These are phyloP conservation scores for Geranomyces variabilis DNA, from an alignment of 192 early-diverging fungal genomes.

Conservation along the genomic window DNA sequence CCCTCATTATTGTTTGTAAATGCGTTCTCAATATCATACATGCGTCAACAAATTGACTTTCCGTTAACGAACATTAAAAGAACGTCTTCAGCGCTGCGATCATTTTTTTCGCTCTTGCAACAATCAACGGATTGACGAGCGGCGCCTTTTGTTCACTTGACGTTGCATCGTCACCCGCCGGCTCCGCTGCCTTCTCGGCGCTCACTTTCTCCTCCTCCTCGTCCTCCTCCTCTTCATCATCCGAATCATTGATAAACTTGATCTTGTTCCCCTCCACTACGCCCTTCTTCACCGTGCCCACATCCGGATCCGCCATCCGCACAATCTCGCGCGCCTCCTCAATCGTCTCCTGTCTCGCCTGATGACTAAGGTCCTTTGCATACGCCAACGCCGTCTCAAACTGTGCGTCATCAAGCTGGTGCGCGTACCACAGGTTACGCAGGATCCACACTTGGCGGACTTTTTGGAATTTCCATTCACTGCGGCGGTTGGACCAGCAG, in stretches of 20 bases:
- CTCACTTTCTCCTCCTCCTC: neutral
- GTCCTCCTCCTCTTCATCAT: conserved; percentile 15
- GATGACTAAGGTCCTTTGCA: conserved; percentile 24
- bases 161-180: neutral
- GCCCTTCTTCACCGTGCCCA: neutral
- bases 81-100: neutral
- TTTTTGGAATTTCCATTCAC: conserved; percentile 43
- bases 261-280: conserved; percentile 23
- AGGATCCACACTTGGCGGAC: conserved; percentile 44
- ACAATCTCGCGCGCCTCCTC: conserved; percentile 38
- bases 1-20: no score
- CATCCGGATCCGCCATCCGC: conserved; percentile 8
- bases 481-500: conserved; percentile 16
- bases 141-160: neutral
- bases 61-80: neutral
- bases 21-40: no score
- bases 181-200: neutral
- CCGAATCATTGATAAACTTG: conserved; percentile 15
- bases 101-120: neutral
- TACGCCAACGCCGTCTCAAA: conserved; percentile 30
- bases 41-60: no score
- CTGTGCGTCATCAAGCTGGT: conserved; percentile 26
- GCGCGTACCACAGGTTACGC: conserved; percentile 38
- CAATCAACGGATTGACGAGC: neutral
- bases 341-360: conserved; percentile 30